Base-by-base conservation (phyloP, 179 eudicot species). In the Silene vulgaris region DNA sequence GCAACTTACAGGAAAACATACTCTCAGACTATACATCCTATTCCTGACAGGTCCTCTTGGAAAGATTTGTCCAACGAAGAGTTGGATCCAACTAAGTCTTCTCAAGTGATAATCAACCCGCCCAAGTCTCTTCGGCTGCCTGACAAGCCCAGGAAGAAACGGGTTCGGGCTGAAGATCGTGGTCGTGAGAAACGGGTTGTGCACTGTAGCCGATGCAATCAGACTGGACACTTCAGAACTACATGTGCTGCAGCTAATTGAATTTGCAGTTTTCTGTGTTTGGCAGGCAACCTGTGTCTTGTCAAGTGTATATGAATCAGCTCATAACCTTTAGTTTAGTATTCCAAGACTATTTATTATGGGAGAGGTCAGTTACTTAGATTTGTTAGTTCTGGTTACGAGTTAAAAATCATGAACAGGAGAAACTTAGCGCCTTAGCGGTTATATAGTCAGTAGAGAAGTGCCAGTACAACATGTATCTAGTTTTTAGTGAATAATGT, bases 11-110 rank as follows among this genome's bases (percentile, higher is more conserved):
- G 97, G 8, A 91, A 90, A 65, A 86, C 96, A 12, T 94, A 94
- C 75, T 90, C 97, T 4, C 97, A 94, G 74, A 81, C 86, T 65
- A 90, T 94, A 76, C 88, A 85, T 81, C 88, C 90, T 23, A 82
- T 94, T 63, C 92, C 97, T 1, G 97, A 94, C 64, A 91, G 83
- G 79, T 85, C 88, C 50, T 74, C 76, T 19, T 93, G 98, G 98
- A 88, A 78, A 30, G 83, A 84, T 62, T 21, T 71, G 9, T 72
- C 79, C 64, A 80, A 81, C 72, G 79, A 70, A 43, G 79, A 78
- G 17, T 45, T 74, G 6, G 78, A 84, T 65, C 72, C 59, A 11
- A 50, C 17, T 48, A 73, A 69, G 19, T 61, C 65, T 40, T 73
- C 16, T 57, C 81, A 74, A 28, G 64, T 68, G 0, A 28, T 79